A percentile compares a stretch with the other conserved stretches of the same genome.
Conservation (phyloP, 1,284 basidiomycete species). For the Microbotryomycetes sp. region DNA sequence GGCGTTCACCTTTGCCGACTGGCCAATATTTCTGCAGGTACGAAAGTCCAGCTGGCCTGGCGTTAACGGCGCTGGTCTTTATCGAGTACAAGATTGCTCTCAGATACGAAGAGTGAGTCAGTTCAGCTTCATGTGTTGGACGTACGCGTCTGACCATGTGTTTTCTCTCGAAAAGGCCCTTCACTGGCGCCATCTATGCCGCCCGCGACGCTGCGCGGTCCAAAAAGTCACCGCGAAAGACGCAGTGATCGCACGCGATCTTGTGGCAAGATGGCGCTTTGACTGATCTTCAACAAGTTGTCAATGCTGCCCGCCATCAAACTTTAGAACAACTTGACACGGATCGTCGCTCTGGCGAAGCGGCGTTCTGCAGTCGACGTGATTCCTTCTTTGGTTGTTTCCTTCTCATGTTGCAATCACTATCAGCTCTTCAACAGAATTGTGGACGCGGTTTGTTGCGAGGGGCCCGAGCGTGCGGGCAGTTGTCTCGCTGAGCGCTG, state of each 20-base stretch:
- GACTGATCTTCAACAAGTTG: too few relatives aligned
- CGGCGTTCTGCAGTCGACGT: not conserved
- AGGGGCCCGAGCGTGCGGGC: not conserved
- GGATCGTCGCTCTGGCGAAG: too few relatives aligned
- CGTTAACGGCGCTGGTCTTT: constrained; percentile 69
- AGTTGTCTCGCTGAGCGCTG: too few relatives aligned
- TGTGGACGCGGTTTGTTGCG: too few relatives aligned
- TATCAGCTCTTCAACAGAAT: not conserved
- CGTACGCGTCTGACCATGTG: not conserved
- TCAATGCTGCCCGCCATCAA: too few relatives aligned
- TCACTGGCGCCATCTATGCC: constrained; percentile 32
- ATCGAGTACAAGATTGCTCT: constrained; percentile 75
- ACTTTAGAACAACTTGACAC: too few relatives aligned
- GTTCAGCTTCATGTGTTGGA: not conserved
- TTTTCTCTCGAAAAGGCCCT: constrained; percentile 11
- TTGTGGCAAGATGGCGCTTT: too few relatives aligned
- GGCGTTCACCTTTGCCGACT: too few relatives aligned
- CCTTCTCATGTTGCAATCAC: not conserved
- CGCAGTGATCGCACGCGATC: too few relatives aligned
- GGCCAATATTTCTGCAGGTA: constrained; percentile 53
- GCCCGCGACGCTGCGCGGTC: constrained; percentile 17
- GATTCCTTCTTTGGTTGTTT: not conserved
- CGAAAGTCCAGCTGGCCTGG: constrained; percentile 67
- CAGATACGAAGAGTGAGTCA: constrained; percentile 67
- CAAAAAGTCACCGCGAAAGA: too few relatives aligned